Base-by-base conservation (phyloP, 2,329 filamentous ascomycete genomes). In the Clonostachys sp. region DNA sequence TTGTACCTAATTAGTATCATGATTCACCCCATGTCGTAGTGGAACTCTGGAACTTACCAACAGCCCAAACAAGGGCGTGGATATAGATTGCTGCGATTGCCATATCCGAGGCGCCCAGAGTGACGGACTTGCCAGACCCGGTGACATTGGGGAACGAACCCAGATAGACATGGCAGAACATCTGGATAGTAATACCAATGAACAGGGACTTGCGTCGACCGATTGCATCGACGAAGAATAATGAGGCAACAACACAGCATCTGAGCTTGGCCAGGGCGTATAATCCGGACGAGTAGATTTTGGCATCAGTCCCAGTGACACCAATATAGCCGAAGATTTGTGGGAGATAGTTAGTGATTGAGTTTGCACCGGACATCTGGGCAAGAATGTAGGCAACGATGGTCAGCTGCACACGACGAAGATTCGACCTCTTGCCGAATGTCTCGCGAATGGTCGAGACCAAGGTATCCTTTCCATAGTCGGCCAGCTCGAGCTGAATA, bases 151-250 rank as follows among this genome's bases (percentile, higher is more conserved):
- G 57, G 34, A 64, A 74, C 3, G 64, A 58, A 5, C 61, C 69
- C 2, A 74, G 54, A 45, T 71, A 74, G 6, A 68, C 55, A 50
- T 73, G 57, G 0, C 68, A 66, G 3, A 69, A 52, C 55, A 71
- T 61, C 52, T 75, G 71, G 6, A 60, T 51, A 0, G 52, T 52
- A n/a, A 59, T 59, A 6, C 63, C 62, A 2, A 65, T 48, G 24
- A 72, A 66, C 1, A 72, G 57, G 6, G 61, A 64, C n/a, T 58
- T 61, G 14, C 66, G 59, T 12, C 67, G 62, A 2, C 72, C 71
- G 5, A 75, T 56, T 9, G 65, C 67, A 45, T 74, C 71, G 18
- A 73, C 63, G 48, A 74, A 65, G 53, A 73, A 68, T 47, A 75
- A 66, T 2, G 63, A 64, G 6, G 69, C 68, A 12, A 68, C 62